These are phyloP conservation scores for Phaffomyces antillensis DNA, from an alignment of 805 yeast genomes.

Conservation along the genomic window DNA sequence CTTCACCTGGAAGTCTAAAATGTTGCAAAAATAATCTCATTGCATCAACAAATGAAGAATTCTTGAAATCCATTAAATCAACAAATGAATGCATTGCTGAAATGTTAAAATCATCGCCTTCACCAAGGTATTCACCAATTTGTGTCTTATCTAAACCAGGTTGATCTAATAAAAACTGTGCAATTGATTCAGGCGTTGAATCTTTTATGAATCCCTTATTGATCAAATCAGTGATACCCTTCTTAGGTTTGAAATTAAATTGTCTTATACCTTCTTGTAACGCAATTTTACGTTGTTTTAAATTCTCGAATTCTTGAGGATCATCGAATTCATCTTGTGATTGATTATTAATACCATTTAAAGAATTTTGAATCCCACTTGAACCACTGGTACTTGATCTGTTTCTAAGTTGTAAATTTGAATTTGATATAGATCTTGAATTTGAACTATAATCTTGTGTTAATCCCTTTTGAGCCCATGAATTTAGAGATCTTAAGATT, in stretches of 20 bases:
- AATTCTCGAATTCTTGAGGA: conserved; percentile 77
- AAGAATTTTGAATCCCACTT: conserved; percentile 4
- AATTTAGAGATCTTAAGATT: conserved; percentile 68
- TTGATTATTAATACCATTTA: conserved; percentile 2
- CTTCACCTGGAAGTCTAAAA: conserved; percentile 95
- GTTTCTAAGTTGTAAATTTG: conserved; percentile 15
- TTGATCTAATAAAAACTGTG: conserved; percentile 62
- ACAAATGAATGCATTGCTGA: conserved; percentile 91
- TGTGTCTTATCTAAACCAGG: conserved; percentile 76
- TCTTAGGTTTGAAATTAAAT: conserved; percentile 81
- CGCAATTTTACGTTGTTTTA: conserved; percentile 77
- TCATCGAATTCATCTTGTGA: conserved; percentile 45
- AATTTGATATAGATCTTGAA: conserved; percentile 12
- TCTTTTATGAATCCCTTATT: conserved; percentile 56
- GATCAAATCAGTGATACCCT: conserved; percentile 61
- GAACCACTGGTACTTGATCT: conserved; percentile 24
- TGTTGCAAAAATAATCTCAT: conserved; percentile 76
- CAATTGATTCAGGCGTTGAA: conserved; percentile 61
- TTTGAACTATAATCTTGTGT: conserved; percentile 19
- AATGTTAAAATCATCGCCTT: conserved; percentile 70
- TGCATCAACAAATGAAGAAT: conserved; percentile 72
- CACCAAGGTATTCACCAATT: conserved; percentile 91
- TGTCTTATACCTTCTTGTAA: conserved; percentile 68
- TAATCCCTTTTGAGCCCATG: conserved; percentile 77
- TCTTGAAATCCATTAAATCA: conserved; percentile 72